phyloP scores from a whole-genome alignment of 2,329 filamentous ascomycete species.

The Phaeosphaeriaceae sp. region DNA sequence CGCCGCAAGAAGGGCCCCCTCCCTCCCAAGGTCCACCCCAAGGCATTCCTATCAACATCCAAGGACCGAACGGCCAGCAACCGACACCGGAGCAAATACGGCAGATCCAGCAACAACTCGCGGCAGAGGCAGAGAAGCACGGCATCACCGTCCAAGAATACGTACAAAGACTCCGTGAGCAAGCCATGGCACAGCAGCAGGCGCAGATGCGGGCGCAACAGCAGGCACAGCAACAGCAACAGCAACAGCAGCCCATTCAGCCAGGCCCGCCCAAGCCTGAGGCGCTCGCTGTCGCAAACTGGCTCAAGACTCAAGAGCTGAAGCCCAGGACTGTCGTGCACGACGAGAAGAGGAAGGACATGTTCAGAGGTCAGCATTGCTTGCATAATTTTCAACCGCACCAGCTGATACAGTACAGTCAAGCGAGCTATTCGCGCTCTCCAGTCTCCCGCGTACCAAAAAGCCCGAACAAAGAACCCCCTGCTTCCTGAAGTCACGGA shows the following conservation, averaged over 20 bases:
- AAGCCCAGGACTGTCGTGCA: constrained; percentile 92
- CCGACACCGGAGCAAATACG: constrained; percentile 86
- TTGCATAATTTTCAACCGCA: constrained; percentile 4
- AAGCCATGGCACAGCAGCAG: constrained; percentile 65
- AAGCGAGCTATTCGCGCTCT: constrained; percentile 94
- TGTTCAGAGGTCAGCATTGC: constrained; percentile 79
- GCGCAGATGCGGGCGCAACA: constrained; percentile 42
- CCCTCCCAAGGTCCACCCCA: constrained; percentile 17
- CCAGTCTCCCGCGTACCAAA: constrained; percentile 86
- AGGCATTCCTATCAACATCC: constrained; percentile 26
- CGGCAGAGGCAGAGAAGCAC: constrained; percentile 80
- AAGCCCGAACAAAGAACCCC: constrained; percentile 87
- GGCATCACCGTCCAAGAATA: constrained; percentile 88
- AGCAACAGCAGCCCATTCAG: constrained; percentile 67
- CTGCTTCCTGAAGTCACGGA: constrained; percentile 88
- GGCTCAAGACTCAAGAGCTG: constrained; percentile 81
- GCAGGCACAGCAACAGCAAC: constrained; percentile 45
- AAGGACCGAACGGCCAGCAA: constrained; percentile 51
- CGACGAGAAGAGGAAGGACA: constrained; percentile 95
- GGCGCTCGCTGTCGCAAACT: constrained; percentile 87
- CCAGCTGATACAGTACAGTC: constrained; percentile 61
- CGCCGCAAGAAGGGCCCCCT: constrained; percentile 2
- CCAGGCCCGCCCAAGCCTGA: constrained; percentile 87
- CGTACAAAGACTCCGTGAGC: constrained; percentile 62
- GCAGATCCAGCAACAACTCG: constrained; percentile 82